Conservation (phyloP, 805 yeast genomes). For the Candida mattraensis region DNA sequence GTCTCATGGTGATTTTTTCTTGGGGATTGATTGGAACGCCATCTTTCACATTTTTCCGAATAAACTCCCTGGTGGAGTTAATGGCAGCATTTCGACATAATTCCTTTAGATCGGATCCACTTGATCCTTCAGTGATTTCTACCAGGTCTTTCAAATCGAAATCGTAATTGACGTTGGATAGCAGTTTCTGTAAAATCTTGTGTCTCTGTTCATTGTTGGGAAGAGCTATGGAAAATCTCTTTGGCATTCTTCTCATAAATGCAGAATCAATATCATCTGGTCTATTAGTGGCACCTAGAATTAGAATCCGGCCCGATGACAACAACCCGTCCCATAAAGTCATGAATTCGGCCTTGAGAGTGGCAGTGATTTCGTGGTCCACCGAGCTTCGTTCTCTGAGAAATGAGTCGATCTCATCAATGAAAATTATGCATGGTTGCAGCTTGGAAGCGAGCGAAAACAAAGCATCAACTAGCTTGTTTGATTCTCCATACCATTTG, state of each 20-base stretch:
- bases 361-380: conserved; percentile 95
- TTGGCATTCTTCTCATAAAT: conserved; percentile 89
- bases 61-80: conserved; percentile 83
- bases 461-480: conserved; percentile 89
- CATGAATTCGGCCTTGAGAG: conserved; percentile 95
- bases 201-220: conserved; percentile 70
- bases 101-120: conserved; percentile 92
- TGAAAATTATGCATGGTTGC: conserved; percentile 92
- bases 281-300: conserved; percentile 93
- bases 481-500: conserved; percentile 96
- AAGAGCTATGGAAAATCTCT: conserved; percentile 73
- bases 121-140: conserved; percentile 63
- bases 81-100: conserved; percentile 92
- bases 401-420: conserved; percentile 95
- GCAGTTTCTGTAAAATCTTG: conserved; percentile 66
- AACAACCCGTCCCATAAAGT: conserved; percentile 93
- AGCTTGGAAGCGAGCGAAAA: conserved; percentile 86
- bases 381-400: conserved; percentile 77
- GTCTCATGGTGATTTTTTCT: conserved; percentile 50
- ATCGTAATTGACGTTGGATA: conserved; percentile 65
- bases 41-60: conserved; percentile 52
- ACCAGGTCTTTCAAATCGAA: conserved; percentile 67
- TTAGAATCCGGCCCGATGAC: conserved; percentile 74
- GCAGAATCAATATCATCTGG: conserved; percentile 91
- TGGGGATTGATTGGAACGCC: conserved; percentile 35